A percentile compares a stretch with the other conserved stretches of the same genome.
Evolutionary conservation across 164 flowering plant species (phyloP).

Genomic region (Aristolochia californica): DNA sequence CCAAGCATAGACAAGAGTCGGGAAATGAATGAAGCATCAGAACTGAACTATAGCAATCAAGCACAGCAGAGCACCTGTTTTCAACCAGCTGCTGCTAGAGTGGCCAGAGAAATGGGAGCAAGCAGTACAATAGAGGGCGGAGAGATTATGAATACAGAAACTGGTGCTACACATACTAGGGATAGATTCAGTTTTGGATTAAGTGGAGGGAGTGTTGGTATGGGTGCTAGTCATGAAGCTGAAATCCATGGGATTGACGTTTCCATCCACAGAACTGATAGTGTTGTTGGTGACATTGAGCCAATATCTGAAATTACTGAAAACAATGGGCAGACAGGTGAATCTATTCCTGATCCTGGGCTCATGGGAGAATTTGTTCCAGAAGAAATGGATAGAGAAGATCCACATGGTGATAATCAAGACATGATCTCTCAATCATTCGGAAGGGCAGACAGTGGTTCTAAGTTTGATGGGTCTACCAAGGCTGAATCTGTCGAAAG

Average conservation of each 20-base stretch:
- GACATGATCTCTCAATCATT: conserved; percentile 72
- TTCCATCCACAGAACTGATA: conserved; percentile 65
- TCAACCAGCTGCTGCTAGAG: conserved; percentile 50
- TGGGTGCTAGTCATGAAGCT: conserved; percentile 99
- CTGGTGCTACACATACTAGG: conserved; percentile 55
- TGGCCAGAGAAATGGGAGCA: conserved; percentile 60
- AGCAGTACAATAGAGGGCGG: conserved; percentile 91
- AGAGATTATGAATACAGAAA: conserved; percentile 71
- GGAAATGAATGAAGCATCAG: conserved; percentile 80
- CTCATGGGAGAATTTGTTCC: conserved; percentile 77
- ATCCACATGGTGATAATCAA: conserved; percentile 82
- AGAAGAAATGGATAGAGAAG: conserved; percentile 63
- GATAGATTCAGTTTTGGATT: conserved; percentile 81
- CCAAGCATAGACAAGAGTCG: conserved; percentile 36
- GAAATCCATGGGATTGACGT: conserved; percentile 86
- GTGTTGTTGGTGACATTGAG: conserved; percentile 85
- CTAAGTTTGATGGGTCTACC: conserved; percentile 70
- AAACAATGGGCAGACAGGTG: conserved; percentile 91
- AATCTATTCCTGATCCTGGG: conserved; percentile 77
- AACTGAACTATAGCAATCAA: conserved; percentile 70
- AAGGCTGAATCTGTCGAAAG: conserved; percentile 94
- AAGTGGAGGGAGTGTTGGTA: conserved; percentile 97
- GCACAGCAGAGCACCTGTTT: conserved; percentile 88
- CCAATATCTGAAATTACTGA: conserved; percentile 72
- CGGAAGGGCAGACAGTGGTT: conserved; percentile 89